Percentiles rank a stretch among this genome's conserved stretches.
phyloP scores from a whole-genome alignment of 148 eudicot species.

The Mesembryanthemum crystallinum region DNA sequence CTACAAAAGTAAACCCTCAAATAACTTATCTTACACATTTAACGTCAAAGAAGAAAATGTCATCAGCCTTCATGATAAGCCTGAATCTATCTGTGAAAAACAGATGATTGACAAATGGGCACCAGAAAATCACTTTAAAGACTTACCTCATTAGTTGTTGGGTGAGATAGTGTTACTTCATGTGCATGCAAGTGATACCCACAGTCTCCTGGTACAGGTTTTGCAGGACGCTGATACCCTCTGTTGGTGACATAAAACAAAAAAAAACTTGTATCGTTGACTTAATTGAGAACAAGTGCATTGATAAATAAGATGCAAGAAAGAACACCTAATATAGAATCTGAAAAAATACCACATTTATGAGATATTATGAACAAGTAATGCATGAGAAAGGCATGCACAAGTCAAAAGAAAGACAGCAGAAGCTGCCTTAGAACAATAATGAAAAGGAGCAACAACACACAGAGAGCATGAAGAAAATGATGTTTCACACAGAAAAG shows the following conservation, averaged over 20 bases:
- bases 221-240: slow-evolving; percentile 74
- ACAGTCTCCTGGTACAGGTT: slow-evolving; percentile 95
- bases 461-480: not conserved
- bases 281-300: not conserved
- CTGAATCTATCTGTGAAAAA: not conserved
- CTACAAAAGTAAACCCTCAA: too few relatives aligned
- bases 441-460: not conserved
- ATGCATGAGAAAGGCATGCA: not conserved
- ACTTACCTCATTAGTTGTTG: slow-evolving; percentile 69
- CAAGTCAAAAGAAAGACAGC: not conserved
- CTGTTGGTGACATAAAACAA: slow-evolving; percentile 31
- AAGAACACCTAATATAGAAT: not conserved
- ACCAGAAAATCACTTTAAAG: not conserved
- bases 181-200: slow-evolving; percentile 96
- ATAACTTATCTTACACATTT: too few relatives aligned
- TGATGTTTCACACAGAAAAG: not conserved
- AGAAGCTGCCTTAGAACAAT: not conserved
- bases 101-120: too few relatives aligned
- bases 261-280: not conserved
- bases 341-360: not conserved
- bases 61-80: not conserved
- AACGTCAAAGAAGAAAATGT: too few relatives aligned
- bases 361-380: not conserved
- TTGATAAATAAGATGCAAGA: not conserved
- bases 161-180: slow-evolving; percentile 59